Base-by-base conservation (phyloP, 352 stramenopile genomes). In the Globisporangium cylindrosporum region DNA sequence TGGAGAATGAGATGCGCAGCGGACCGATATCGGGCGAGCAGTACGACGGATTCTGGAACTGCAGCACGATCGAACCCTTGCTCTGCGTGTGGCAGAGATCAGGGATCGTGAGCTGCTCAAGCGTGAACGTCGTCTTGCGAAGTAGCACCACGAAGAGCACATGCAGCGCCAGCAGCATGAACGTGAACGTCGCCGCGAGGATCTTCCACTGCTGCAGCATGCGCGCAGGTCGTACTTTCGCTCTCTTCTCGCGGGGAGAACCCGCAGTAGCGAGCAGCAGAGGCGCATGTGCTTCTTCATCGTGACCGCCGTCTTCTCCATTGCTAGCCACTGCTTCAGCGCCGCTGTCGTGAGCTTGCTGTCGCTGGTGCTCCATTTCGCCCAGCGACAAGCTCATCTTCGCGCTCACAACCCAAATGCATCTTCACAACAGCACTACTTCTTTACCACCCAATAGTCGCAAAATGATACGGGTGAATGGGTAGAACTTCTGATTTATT, bases 11-110 rank as follows among this genome's bases (percentile, higher is more conserved):
- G 38, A 92, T 66, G 32, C 72, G 71, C 53, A 93, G 49, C n/a
- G 82, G 76, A 0, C 85, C 84, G 34, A 95, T 66, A 3, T 77
- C 69, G 0, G 87, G 87, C 34, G 79, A 77, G 68, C 87, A 95
- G 59, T 91, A 93, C 36, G 85, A 93, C 63, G 87, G 87, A 60
- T 95, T 95, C 29, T 84, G 67, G 63, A 92, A 82, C 62, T 81
- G 68, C 41, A 95, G 25, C 18, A 90, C 66, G 27, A 86, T 64
- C 34, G 84, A 74, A 24, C 85, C 87, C 5, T 75, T 60, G 22
- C 79, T 86, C 15, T 72, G 71, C 15, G 57, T 53, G 63, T 93
- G 84, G 60, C 87, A 95, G 56, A 95, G 60, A 25, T 95, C 87
- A 2, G 87, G 84, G 10, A 95, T 58, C 29, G 78, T 91, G 24